These are phyloP conservation scores for Gleditsia sinensis DNA, from an alignment of 306 rosid genomes.

Conservation along the genomic window DNA sequence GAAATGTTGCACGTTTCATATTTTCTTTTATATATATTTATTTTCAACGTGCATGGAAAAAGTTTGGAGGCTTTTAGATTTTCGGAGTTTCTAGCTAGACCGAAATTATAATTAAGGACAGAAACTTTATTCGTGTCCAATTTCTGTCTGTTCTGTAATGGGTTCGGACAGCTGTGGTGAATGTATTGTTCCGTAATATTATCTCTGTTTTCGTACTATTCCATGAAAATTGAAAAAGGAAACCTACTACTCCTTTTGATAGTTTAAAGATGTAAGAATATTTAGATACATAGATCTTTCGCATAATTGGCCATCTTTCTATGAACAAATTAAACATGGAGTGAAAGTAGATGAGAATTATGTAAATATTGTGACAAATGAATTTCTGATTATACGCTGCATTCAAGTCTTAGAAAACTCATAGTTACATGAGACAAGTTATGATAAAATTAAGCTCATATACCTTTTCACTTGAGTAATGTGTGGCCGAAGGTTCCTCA, in stretches of 20 bases:
- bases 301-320: too few species aligned
- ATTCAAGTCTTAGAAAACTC: too few species aligned
- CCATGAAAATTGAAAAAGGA: background rate
- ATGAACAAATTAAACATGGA: too few species aligned
- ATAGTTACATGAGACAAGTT: too few species aligned
- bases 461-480: background rate
- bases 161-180: conserved; percentile 21
- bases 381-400: too few species aligned
- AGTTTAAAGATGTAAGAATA: too few species aligned
- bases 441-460: too few species aligned
- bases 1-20: conserved; percentile 25
- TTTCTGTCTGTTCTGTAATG: conserved; percentile 25
- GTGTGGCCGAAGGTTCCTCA: background rate
- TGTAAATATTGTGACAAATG: too few species aligned
- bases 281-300: too few species aligned
- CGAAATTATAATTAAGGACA: background rate
- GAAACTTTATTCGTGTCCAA: conserved; percentile 22
- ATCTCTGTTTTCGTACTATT: background rate
- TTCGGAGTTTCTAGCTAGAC: background rate
- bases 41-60: background rate
- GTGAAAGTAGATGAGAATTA: too few species aligned
- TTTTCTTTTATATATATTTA: background rate
- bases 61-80: background rate
- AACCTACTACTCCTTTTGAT: too few species aligned
- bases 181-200: background rate